These are phyloP conservation scores for Trichosporon coremiiforme DNA, from an alignment of 1,284 basidiomycete species.

Conservation along the genomic window DNA sequence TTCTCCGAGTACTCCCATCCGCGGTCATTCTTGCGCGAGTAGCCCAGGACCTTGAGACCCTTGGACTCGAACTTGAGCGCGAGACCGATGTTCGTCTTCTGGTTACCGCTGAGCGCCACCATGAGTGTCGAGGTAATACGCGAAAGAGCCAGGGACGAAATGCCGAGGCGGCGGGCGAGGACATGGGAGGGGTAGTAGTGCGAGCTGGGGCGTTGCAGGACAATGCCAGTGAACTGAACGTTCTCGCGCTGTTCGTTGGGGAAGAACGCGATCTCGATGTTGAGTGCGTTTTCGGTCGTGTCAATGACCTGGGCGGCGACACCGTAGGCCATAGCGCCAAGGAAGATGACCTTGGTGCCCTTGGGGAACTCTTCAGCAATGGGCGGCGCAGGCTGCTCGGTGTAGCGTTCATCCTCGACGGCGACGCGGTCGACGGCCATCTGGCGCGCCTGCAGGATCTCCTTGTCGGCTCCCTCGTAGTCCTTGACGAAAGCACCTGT, in stretches of 20 bases:
- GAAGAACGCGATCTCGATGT: constrained; percentile 82
- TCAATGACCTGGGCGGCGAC: constrained; percentile 83
- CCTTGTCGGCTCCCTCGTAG: constrained; percentile 79
- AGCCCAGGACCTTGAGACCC: constrained; percentile 92
- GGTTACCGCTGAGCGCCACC: constrained; percentile 71
- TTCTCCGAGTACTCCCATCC: constrained; percentile 95
- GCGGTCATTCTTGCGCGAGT: constrained; percentile 78
- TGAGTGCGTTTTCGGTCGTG: constrained; percentile 68
- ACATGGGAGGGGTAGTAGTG: constrained; percentile 76
- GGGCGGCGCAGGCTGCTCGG: constrained; percentile 76
- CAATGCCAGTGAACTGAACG: constrained; percentile 71
- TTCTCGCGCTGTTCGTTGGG: constrained; percentile 76
- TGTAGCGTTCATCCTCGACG: constrained; percentile 84
- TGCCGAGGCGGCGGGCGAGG: constrained; percentile 68
- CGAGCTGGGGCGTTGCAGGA: constrained; percentile 62
- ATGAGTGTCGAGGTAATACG: constrained; percentile 92
- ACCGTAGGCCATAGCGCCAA: constrained; percentile 92
- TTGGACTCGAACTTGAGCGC: constrained; percentile 97
- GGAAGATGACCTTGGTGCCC: constrained; percentile 90
- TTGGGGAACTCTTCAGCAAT: constrained; percentile 86
- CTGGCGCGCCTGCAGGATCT: constrained; percentile 82
- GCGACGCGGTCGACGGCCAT: constrained; percentile 74
- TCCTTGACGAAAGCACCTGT: constrained; percentile 91
- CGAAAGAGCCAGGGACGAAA: constrained; percentile 75
- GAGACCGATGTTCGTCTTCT: constrained; percentile 85